Base-by-base conservation (phyloP, 164 flowering plant species). In the Magnolia changhungtana region DNA sequence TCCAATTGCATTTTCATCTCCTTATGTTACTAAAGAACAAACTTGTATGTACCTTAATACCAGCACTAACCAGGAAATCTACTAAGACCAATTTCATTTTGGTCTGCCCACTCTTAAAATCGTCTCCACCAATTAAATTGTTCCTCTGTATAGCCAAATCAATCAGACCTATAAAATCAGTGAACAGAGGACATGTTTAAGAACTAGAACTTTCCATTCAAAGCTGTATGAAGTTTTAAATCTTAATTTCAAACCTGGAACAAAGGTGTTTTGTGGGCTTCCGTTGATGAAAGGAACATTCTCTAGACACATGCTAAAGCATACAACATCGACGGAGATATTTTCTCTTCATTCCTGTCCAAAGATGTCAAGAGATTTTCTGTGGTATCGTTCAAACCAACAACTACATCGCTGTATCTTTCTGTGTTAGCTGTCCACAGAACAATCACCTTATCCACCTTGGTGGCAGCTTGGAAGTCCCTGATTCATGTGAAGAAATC, bases 231-330 rank as follows among this genome's bases (percentile, higher is more conserved):
- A 27, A 27, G 29, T 27, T 27, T 27, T 27, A 27, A 27, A 52
- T 11, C 29, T 9, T 8, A 73, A 11, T 19, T 1, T 51, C 51
- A 18, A 72, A 90, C 98, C 98, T 76, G 99, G 99, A 19, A 94
- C 99, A 83, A 96, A 96, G 59, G 98, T 96, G 89, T 96, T 96
- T 77, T 96, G 99, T 31, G 98, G 99, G 89, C 99, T 94, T 74
- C 99, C 99, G 83, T 94, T 96, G 87, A 96, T 88, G 85, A 90
- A 94, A 3, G 99, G 99, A 50, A 96, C 83, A 74, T 91, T 85
- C 80, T 94, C 99, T 71, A 84, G 78, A 90, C 80, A 84, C 98
- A 96, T 55, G 99, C 99, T 50, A 96, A 72, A 31, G 94, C 97
- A 85, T 80, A 91, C 84, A 96, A 71, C 51, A 98, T 93, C 7